Conservation (phyloP, 192 early-diverging fungal genomes). For the Funneliformis mosseae region DNA sequence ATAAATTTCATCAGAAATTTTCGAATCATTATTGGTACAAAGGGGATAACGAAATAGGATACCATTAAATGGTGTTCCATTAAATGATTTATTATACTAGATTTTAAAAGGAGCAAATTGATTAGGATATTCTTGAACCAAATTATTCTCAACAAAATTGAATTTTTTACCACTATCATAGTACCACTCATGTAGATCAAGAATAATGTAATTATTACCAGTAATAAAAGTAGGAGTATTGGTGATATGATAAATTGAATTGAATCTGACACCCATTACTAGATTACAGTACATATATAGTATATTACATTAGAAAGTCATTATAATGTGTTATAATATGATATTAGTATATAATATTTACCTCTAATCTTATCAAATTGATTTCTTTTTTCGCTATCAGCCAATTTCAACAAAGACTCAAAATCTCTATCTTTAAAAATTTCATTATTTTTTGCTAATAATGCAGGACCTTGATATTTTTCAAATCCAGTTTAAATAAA, state of each 20-base stretch:
- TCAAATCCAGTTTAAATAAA: not conserved
- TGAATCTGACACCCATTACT: not conserved
- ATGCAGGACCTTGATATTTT: conserved; percentile 7
- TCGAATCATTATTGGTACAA: conserved; percentile 35
- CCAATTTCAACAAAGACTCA: conserved; percentile 23
- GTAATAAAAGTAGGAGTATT: conserved; percentile 41
- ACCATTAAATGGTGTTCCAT: conserved; percentile 33
- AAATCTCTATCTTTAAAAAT: conserved; percentile 30
- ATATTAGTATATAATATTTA: too few relatives aligned
- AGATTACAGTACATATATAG: too few relatives aligned
- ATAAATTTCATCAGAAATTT: conserved; percentile 35
- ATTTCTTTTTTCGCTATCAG: conserved; percentile 33
- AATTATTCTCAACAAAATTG: conserved; percentile 26
- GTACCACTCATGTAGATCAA: conserved; percentile 42
- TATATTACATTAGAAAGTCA: too few relatives aligned
- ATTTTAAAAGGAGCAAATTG: conserved; percentile 1
- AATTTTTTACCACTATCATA: conserved; percentile 31
- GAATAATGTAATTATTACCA: conserved; percentile 34
- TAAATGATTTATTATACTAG: not conserved
- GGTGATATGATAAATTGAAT: conserved; percentile 42
- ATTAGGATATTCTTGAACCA: not conserved
- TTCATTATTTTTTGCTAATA: conserved; percentile 29
- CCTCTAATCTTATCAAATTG: conserved; percentile 7
- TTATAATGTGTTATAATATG: too few relatives aligned
- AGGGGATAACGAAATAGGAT: conserved; percentile 47